Percentiles rank a stretch among this genome's conserved stretches.
These are phyloP conservation scores for Neolentinus lepideus DNA, from an alignment of 1,284 basidiomycete genomes.

Conservation along the genomic window DNA sequence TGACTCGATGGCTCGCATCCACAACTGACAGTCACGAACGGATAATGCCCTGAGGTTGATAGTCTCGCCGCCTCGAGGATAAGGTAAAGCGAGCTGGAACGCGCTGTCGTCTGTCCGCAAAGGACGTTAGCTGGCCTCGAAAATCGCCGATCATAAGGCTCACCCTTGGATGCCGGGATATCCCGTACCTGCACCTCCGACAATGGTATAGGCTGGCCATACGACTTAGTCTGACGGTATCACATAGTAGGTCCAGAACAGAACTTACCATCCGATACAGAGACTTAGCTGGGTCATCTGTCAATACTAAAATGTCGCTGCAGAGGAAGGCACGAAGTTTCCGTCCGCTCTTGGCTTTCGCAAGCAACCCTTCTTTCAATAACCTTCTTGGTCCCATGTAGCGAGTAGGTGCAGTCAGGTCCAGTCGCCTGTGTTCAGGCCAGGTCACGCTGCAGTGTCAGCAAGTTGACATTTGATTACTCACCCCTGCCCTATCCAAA, in stretches of 20 bases:
- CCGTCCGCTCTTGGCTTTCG: slow-evolving; percentile 81
- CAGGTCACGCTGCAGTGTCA: background rate
- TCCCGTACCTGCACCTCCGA: slow-evolving; percentile 56
- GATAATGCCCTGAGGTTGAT: slow-evolving; percentile 57
- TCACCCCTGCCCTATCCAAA: slow-evolving; percentile 85
- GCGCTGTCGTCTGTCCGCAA: slow-evolving; percentile 47
- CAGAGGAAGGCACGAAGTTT: slow-evolving; percentile 75
- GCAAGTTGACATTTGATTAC: slow-evolving; percentile 15
- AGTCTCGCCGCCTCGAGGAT: slow-evolving; percentile 70
- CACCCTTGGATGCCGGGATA: slow-evolving; percentile 40
- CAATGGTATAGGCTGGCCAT: slow-evolving; percentile 59
- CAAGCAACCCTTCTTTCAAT: slow-evolving; percentile 71
- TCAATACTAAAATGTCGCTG: slow-evolving; percentile 75
- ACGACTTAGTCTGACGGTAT: background rate
- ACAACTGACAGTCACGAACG: slow-evolving; percentile 57
- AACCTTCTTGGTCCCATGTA: slow-evolving; percentile 72
- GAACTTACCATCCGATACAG: slow-evolving; percentile 78
- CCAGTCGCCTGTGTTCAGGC: slow-evolving; percentile 52
- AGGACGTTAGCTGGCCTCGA: background rate
- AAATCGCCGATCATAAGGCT: slow-evolving; percentile 8
- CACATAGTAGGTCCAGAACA: slow-evolving; percentile 2
- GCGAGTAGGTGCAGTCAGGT: slow-evolving; percentile 85
- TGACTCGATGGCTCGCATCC: slow-evolving; percentile 46
- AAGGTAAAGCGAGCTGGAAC: slow-evolving; percentile 59
- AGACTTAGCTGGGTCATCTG: slow-evolving; percentile 58